Evolutionary conservation across 768 basidiomycete genomes (phyloP), one percentile per base, ranked within the genome.

Genomic region (Clavaria fumosa): DNA sequence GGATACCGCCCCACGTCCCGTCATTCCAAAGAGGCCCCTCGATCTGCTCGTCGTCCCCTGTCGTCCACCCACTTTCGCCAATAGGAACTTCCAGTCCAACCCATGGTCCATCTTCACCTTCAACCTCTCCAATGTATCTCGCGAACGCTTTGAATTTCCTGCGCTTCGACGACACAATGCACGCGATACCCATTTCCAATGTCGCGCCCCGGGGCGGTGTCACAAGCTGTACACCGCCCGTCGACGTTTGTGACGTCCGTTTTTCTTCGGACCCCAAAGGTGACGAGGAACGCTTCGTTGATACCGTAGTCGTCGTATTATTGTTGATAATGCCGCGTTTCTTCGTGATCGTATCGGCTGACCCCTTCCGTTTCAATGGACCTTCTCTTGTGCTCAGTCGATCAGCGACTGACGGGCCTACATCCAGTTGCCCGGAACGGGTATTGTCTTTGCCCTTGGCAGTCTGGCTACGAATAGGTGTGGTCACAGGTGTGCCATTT

Each of bases 41-140:
- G 18, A 45, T 47, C 11, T 40, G 46, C 35, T 47, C 45, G 39
- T 59, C 56, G n/a, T n/a, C n/a, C n/a, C n/a, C n/a, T 41, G 51
- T 47, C 1, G 60, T 58, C 64, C 70, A 70, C n/a, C n/a, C n/a
- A n/a, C 58, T 57, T 7, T 69, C 71, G 28, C 63, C 66, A 17
- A 86, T 61, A 1, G 85, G 83, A 7, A 89, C 82, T 53, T 91
- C 88, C 11, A 91, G 82, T 10, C 88, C 88, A 5, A 90, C 82
- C 88, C 88, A 91, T 0, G 82, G 74, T 1, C 88, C 88, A 4
- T 51, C 46, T 53, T 88, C 82, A 24, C 86, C 88, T 34, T 71
- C 66, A 2, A 91, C 75, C 50, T 86, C 83, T 4, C 82, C 88
- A 36, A 91, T 86, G 52, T 91, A 90, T 4, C 86, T 63, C 15